Conservation (phyloP, 163 green algal species). For the Chloromonas sp. region DNA sequence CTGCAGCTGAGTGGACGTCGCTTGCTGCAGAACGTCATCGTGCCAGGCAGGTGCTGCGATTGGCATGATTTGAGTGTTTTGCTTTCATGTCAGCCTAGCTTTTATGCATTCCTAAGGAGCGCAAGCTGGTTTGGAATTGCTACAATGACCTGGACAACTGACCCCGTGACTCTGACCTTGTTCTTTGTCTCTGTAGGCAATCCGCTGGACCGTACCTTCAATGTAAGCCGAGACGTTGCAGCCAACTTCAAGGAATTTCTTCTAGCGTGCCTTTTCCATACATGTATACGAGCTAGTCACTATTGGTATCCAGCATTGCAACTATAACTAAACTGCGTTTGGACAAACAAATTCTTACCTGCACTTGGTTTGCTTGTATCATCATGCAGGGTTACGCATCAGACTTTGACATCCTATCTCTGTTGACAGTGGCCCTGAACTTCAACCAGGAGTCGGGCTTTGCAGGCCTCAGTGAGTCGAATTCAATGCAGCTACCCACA, state of each 20-base stretch:
- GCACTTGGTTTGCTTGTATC: neutral
- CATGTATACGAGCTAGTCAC: neutral
- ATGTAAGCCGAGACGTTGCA: neutral
- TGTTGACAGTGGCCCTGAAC: neutral
- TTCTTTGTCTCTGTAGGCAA: neutral
- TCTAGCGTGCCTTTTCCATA: neutral
- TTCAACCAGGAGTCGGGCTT: neutral
- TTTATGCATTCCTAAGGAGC: neutral
- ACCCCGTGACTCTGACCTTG: neutral
- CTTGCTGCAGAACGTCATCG: neutral
- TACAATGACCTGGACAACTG: neutral
- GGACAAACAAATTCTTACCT: neutral
- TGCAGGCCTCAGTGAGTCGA: neutral
- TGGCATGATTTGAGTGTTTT: neutral
- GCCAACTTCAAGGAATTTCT: neutral
- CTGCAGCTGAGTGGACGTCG: too few species aligned
- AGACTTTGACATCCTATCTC: neutral
- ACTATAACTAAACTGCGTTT: too few species aligned
- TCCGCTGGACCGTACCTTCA: slow-evolving; percentile 2
- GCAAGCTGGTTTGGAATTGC: too few species aligned
- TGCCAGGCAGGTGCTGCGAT: neutral
- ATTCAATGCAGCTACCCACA: too few species aligned
- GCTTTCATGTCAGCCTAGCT: neutral
- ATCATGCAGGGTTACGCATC: slow-evolving; percentile 1
- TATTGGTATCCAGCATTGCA: too few species aligned